Conservation (phyloP, 768 basidiomycete species). For the Boletus reticuloceps region DNA sequence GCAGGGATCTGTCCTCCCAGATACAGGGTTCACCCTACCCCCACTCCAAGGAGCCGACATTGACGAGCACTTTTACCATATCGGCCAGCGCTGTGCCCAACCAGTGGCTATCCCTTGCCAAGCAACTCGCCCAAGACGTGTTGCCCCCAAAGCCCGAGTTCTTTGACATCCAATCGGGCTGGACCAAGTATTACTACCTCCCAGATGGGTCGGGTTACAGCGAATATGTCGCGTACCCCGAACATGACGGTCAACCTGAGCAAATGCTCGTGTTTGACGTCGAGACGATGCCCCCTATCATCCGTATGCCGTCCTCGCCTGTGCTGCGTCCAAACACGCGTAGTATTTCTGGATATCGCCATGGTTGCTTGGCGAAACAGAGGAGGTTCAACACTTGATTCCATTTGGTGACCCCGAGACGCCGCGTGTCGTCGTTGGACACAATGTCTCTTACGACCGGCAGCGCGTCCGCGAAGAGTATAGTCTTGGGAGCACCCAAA, state of each 20-base stretch:
- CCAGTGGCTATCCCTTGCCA: constrained; percentile 77
- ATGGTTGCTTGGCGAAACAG: constrained; percentile 72
- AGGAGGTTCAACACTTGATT: constrained; percentile 63
- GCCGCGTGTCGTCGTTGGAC: constrained; percentile 78
- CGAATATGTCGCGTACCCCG: constrained; percentile 68
- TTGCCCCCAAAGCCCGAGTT: constrained; percentile 61
- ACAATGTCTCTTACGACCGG: constrained; percentile 94
- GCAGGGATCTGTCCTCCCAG: constrained; percentile 77
- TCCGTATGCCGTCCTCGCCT: constrained; percentile 84
- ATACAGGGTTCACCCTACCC: constrained; percentile 79
- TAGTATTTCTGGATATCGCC: constrained; percentile 99
- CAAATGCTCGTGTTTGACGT: constrained; percentile 88
- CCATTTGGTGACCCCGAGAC: constrained; percentile 57
- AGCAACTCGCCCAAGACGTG: constrained; percentile 46
- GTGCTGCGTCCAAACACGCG: constrained; percentile 73
- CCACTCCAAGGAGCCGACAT: constrained; percentile 77
- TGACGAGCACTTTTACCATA: constrained; percentile 84
- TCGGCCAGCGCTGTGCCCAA: constrained; percentile 66
- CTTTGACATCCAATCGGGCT: constrained; percentile 66
- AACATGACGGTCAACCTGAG: constrained; percentile 62
- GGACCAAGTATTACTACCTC: constrained; percentile 80
- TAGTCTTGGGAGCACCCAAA: constrained; percentile 58
- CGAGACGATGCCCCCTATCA: constrained; percentile 85
- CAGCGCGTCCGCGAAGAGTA: constrained; percentile 85
- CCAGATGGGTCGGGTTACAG: constrained; percentile 75